Conservation (phyloP, 2,329 filamentous ascomycete species). For the Apiospora sp. region DNA sequence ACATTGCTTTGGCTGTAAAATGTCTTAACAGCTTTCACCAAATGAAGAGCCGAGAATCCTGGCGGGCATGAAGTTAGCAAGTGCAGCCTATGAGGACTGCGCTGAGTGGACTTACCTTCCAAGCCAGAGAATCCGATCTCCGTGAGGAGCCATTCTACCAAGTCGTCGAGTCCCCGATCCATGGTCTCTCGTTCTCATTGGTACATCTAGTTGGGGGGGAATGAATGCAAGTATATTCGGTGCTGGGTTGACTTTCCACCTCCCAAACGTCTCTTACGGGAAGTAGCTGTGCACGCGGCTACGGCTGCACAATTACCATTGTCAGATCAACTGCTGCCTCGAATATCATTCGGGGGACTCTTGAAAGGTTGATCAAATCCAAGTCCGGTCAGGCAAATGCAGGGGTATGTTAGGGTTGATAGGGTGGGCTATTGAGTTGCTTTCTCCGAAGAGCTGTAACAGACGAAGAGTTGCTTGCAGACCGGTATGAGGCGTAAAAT, state of each 20-base stretch:
- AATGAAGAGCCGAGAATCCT: constrained; percentile 40
- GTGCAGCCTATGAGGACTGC: not conserved
- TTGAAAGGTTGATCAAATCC: not conserved
- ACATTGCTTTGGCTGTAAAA: constrained; percentile 32
- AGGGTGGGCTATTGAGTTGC: not conserved
- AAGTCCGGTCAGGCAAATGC: not conserved
- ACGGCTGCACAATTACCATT: not conserved
- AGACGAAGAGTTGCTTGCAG: not conserved
- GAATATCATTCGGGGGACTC: not conserved
- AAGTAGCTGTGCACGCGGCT: not conserved
- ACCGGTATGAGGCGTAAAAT: not conserved
- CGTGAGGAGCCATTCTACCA: constrained; percentile 53
- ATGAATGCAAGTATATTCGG: not conserved
- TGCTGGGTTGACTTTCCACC: not conserved
- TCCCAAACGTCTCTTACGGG: not conserved
- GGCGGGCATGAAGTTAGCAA: not conserved
- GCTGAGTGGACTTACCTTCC: constrained; percentile 45
- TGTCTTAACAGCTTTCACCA: constrained; percentile 38
- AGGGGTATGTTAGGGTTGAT: not conserved
- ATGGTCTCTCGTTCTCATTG: constrained; percentile 39
- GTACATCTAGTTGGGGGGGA: not conserved
- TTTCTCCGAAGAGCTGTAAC: not conserved
- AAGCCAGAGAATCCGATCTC: constrained; percentile 54
- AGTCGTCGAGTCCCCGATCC: constrained; percentile 52
- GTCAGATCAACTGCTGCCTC: not conserved